Evolutionary conservation across 495 filamentous ascomycete genomes (phyloP), one percentile per base, ranked within the genome.

Genomic region (Penicillium tannophilum): DNA sequence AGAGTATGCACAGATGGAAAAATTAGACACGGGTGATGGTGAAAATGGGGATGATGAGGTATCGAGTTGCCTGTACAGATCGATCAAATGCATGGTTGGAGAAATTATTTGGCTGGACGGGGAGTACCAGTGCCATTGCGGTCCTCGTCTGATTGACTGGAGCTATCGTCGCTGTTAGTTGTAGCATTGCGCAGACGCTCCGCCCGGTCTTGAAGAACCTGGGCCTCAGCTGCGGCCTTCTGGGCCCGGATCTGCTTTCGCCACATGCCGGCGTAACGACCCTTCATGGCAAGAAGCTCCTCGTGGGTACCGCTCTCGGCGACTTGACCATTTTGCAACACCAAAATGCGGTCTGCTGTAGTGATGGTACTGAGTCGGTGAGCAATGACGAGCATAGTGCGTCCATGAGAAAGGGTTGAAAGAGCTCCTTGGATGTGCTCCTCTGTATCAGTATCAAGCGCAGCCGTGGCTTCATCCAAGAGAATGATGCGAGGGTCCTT

Each of bases 401-500:
- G 90, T 26, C 90, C 92, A 41, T 86, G 78, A 23, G 89, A 86
- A 39, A 98, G 86, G 12, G 84, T 89, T 33, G 86, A 84, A 11
- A 98, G 82, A 17, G 93, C 91, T 24, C 85, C 80, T 69, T 98
- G 94, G 49, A 98, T 98, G 67, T 97, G 88, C 71, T 97, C 91
- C 70, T 98, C 94, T 3, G 94, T 98, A 63, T 95, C 91, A 1
- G 91, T 93, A 62, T 98, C 94, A 17, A 98, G 81, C 3, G 94
- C 94, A 33, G 94, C 95, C 0, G 94, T 98, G 7, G 94, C 94
- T 74, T 98, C 94, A 68, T 98, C 94, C 16, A 98, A 77, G 68
- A 98, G 88, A 70, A 98, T 97, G 61, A 98, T 93, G 39, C 89
- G 90, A 17, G 94, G 94, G 64, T 96, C 88, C 73, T 98, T 98